These are phyloP conservation scores for Penicillium taxi DNA, from an alignment of 495 filamentous ascomycete species.

Conservation along the genomic window DNA sequence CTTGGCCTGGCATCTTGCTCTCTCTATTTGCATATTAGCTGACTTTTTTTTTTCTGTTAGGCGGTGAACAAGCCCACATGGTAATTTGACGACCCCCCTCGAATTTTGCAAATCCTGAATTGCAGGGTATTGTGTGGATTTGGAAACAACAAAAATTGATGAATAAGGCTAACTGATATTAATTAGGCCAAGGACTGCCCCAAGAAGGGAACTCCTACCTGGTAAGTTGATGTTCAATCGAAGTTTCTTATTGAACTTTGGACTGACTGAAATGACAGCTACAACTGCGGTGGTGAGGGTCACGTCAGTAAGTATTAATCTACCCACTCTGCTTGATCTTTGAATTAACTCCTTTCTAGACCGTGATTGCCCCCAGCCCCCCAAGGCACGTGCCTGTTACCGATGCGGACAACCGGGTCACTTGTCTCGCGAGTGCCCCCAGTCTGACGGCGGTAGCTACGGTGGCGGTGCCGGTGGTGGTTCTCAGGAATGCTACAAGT, in stretches of 20 bases:
- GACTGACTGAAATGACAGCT: constrained; percentile 43
- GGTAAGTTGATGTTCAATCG: constrained; percentile 55
- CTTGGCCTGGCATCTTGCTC: neutral
- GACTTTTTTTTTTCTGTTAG: constrained; percentile 36
- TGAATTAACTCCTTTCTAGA: constrained; percentile 33
- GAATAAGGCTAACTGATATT: constrained; percentile 7
- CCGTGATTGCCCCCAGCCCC: constrained; percentile 84
- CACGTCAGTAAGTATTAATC: constrained; percentile 80
- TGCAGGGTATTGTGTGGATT: too few species aligned
- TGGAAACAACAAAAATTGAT: neutral
- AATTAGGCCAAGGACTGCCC: constrained; percentile 84
- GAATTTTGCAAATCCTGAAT: too few species aligned
- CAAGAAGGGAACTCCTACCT: constrained; percentile 85
- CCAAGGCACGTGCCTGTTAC: constrained; percentile 96
- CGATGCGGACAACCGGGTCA: constrained; percentile 82
- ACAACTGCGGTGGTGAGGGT: constrained; percentile 80
- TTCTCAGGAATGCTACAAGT: constrained; percentile 92
- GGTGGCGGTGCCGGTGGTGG: constrained; percentile 36
- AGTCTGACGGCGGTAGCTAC: constrained; percentile 43
- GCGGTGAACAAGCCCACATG: constrained; percentile 70
- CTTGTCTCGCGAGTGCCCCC: constrained; percentile 85
- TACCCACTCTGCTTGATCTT: constrained; percentile 3
- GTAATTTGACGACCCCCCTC: too few species aligned
- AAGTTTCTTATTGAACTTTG: constrained; percentile 3
- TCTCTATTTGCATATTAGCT: too few species aligned